These are phyloP conservation scores for Hyphopichia buzzinii DNA, from an alignment of 1,139 yeast genomes.

Conservation along the genomic window DNA sequence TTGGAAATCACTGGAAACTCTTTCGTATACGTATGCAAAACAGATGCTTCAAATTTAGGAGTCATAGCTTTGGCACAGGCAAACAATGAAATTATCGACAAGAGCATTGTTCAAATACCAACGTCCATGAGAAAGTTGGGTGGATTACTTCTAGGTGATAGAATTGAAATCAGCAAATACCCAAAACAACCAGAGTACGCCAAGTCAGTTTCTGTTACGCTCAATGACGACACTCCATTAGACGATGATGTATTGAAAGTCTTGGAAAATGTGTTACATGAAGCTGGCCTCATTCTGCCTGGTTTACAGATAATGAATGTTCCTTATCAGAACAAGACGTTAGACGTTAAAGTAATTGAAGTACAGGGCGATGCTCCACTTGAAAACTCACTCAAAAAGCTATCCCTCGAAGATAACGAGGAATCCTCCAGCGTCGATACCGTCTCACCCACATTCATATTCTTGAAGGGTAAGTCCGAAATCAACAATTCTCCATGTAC, in stretches of 20 bases:
- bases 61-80: slow-evolving; percentile 47
- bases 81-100: slow-evolving; percentile 38
- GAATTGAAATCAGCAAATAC: slow-evolving; percentile 51
- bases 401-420: slow-evolving; percentile 18
- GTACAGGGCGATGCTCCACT: slow-evolving; percentile 17
- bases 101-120: slow-evolving; percentile 57
- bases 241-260: slow-evolving; percentile 11
- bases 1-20: slow-evolving; percentile 55
- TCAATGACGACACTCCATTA: slow-evolving; percentile 6
- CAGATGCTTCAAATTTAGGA: slow-evolving; percentile 43
- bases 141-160: slow-evolving; percentile 70
- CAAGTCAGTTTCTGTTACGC: slow-evolving; percentile 15
- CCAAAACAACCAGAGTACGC: slow-evolving; percentile 53
- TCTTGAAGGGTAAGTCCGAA: slow-evolving; percentile 36
- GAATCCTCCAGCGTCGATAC: slow-evolving; percentile 11
- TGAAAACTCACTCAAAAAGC: slow-evolving; percentile 23
- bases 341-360: slow-evolving; percentile 20
- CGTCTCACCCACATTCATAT: slow-evolving; percentile 48
- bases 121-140: slow-evolving; percentile 47
- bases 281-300: slow-evolving; percentile 55
- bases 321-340: slow-evolving; percentile 6
- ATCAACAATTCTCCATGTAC: slow-evolving; percentile 14
- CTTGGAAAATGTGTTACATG: slow-evolving; percentile 41
- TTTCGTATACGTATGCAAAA: slow-evolving; percentile 49
- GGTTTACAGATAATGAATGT: slow-evolving; percentile 35